Conservation (phyloP, 768 basidiomycete genomes). For the Antrodiella citrinella region DNA sequence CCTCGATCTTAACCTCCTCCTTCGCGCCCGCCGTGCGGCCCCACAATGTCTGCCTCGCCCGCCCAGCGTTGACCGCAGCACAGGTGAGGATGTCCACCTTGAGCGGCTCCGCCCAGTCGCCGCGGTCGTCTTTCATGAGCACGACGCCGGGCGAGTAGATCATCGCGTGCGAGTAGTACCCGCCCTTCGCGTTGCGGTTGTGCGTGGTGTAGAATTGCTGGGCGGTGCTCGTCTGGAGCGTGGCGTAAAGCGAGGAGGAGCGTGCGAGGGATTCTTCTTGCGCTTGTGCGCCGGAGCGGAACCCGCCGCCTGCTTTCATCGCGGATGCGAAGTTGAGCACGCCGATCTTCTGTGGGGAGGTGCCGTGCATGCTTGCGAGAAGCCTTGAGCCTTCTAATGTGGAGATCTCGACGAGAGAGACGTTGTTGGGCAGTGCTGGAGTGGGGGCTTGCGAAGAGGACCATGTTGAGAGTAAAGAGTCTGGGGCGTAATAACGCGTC, state of each 20-base stretch:
- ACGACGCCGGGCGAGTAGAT: slow-evolving; percentile 60
- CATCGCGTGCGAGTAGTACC: slow-evolving; percentile 75
- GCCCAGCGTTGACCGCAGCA: slow-evolving; percentile 68
- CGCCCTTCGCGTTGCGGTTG: slow-evolving; percentile 31
- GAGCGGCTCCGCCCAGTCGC: slow-evolving; percentile 47
- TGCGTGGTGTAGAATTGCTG: slow-evolving; percentile 60
- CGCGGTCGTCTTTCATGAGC: slow-evolving; percentile 57
- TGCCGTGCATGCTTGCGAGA: slow-evolving; percentile 19
- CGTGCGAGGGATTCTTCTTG: slow-evolving; percentile 80
- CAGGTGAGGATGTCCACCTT: slow-evolving; percentile 61
- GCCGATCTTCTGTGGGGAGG: slow-evolving; percentile 34
- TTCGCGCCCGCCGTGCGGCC: slow-evolving; percentile 9
- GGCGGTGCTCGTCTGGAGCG: slow-evolving; percentile 47
- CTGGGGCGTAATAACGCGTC: slow-evolving; percentile 47
- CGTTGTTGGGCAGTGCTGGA: slow-evolving; percentile 16
- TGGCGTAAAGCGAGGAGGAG: slow-evolving; percentile 60
- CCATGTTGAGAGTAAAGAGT: slow-evolving; percentile 44
- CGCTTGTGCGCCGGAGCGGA: slow-evolving; percentile 62
- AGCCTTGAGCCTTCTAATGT: slow-evolving; percentile 55
- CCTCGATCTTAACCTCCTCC: slow-evolving; percentile 36
- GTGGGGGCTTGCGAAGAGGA: slow-evolving; percentile 10
- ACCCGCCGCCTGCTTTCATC: slow-evolving; percentile 69
- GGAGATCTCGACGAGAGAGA: slow-evolving; percentile 52
- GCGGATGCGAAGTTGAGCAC: slow-evolving; percentile 75
- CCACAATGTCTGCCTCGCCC: slow-evolving; percentile 26